Evolutionary conservation across 2,329 filamentous ascomycete species (phyloP), one percentile per base, ranked within the genome.

Genomic region (Colletotrichum sp.): DNA sequence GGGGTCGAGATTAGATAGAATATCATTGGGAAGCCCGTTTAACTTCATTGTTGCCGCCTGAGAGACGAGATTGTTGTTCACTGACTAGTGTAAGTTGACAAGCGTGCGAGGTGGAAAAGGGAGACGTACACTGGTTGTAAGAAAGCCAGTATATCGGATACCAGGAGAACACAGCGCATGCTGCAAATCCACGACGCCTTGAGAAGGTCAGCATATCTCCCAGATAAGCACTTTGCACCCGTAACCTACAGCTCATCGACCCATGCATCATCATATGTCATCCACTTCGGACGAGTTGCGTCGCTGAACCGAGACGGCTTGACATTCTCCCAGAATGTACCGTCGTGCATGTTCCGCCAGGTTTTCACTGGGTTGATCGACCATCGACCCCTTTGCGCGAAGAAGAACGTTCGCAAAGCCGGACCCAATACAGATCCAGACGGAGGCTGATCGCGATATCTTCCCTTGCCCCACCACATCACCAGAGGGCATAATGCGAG

Each of bases 221-320:
- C 39, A 48, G 9, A 48, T 48, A 48, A n/a, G 39, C 18, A 21
- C 3, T n/a, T 61, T 21, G 15, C 24, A 34, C 3, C 18, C 2
- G 18, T 32, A 34, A 74, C 74, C 60, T 24, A 76, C 32, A 95
- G 89, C 82, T 95, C 93, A 80, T 95, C 94, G 48, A 96, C 94
- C 93, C 93, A 96, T 24, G 90, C 90, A 78, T 96, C 94, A 77
- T 96, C 93, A 79, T 95, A 95, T 4, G 90, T 93, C 93, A 96
- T 96, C 93, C 93, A 95, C 1, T 79, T 78, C 0, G 92, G 94
- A 48, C 90, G 91, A 65, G 85, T 84, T 24, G 84, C 85, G 57
- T 88, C 85, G 26, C 87, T 86, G 52, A 94, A 89, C n/a, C 85
- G 85, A 78, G 91, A 93, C 1, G 94, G 94, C 87, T 94, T 95